phyloP scores from a whole-genome alignment of 169 alveolate genomes.

The Plasmodium sp. region DNA sequence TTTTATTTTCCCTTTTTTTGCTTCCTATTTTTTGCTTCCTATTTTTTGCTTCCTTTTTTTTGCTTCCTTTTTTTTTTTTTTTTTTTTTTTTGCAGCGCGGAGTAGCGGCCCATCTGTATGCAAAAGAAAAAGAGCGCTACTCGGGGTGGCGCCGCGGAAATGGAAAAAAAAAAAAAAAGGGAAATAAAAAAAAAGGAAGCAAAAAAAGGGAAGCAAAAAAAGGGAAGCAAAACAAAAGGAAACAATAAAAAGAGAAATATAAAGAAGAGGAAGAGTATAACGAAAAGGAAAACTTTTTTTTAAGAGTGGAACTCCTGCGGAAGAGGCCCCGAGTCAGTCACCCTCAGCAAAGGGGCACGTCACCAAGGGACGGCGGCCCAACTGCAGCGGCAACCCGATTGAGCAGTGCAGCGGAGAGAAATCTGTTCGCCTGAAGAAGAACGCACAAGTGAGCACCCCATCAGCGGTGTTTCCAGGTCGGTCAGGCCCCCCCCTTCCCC shows the following conservation, averaged over 20 bases:
- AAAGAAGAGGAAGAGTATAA: no score
- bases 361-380: not conserved
- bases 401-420: not conserved
- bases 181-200: not conserved
- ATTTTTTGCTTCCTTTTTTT: not conserved
- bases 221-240: not conserved
- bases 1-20: not conserved
- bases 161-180: no score
- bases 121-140: no score
- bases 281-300: not conserved
- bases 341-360: not conserved
- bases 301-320: not conserved
- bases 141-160: no score
- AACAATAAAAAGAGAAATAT: no score
- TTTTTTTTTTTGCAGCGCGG: no score
- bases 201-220: not conserved
- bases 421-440: not conserved
- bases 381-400: not conserved
- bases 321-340: not conserved
- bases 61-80: not conserved
- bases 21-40: not conserved
- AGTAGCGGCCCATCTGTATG: no score
- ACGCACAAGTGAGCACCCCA: not conserved
- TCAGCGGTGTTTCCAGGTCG: not conserved
- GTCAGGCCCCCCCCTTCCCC: not conserved